These are phyloP conservation scores for Zygosaccharomyces bailii DNA, from an alignment of 805 yeast genomes.

Conservation along the genomic window DNA sequence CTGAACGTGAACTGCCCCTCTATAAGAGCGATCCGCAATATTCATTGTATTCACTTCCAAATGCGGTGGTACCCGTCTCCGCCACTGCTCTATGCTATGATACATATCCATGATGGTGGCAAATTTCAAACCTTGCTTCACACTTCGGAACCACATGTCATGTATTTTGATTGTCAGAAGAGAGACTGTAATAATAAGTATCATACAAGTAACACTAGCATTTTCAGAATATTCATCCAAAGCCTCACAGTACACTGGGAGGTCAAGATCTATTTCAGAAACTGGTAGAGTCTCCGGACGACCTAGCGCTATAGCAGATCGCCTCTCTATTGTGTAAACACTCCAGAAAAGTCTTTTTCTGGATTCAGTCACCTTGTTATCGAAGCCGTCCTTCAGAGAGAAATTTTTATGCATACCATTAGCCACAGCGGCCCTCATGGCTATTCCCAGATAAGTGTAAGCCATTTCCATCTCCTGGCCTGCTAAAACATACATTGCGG, in stretches of 20 bases:
- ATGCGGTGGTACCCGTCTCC: slow-evolving; percentile 9
- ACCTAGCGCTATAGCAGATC: no score
- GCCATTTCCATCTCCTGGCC: slow-evolving; percentile 15
- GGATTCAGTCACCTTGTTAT: slow-evolving; percentile 12
- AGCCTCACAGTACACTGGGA: slow-evolving; percentile 11
- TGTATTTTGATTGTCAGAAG: slow-evolving; percentile 13
- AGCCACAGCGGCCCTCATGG: slow-evolving; percentile 15
- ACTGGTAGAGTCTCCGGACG: slow-evolving; percentile 14
- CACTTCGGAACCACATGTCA: slow-evolving; percentile 15
- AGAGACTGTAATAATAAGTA: slow-evolving; percentile 13
- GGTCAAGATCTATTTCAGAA: slow-evolving; percentile 13
- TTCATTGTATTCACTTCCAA: slow-evolving; percentile 9
- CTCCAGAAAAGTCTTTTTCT: slow-evolving; percentile 14
- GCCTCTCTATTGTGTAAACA: slow-evolving; percentile 13
- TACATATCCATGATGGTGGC: slow-evolving; percentile 14
- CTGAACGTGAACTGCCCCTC: no score
- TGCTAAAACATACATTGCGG: slow-evolving; percentile 13
- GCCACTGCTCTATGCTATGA: slow-evolving; percentile 13
- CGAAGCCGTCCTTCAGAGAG: slow-evolving; percentile 1
- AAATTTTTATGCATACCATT: slow-evolving; percentile 15
- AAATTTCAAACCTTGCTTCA: slow-evolving; percentile 11
- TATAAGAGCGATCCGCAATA: no score
- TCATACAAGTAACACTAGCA: slow-evolving; percentile 13
- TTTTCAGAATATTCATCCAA: slow-evolving; percentile 10
- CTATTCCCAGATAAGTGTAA: slow-evolving; percentile 11